phyloP scores from a whole-genome alignment of 306 rosid genomes.

The Fragaria iinumae region DNA sequence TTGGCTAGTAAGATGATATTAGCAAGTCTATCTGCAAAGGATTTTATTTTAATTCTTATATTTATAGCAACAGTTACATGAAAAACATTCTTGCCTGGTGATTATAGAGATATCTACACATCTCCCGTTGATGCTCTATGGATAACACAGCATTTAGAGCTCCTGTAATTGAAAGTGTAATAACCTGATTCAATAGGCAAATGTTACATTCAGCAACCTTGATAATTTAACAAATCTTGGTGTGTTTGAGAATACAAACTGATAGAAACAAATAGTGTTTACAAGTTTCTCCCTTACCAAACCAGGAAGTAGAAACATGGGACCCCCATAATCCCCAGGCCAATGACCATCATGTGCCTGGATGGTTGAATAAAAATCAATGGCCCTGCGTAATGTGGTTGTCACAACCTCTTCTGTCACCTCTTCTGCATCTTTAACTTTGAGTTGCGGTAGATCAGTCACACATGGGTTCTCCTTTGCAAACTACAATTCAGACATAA shows the following conservation, averaged over 20 bases:
- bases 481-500: constrained; percentile 16
- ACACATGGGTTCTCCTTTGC: constrained; percentile 31
- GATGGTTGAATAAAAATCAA: constrained; percentile 38
- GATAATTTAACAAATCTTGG: neutral
- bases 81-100: constrained; percentile 33
- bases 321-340: constrained; percentile 46
- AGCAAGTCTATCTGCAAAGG: neutral
- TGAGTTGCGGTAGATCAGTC: constrained; percentile 28
- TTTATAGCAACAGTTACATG: neutral
- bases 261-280: neutral
- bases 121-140: constrained; percentile 31
- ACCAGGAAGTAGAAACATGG: constrained; percentile 43
- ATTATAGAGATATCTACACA: constrained; percentile 39
- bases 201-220: neutral
- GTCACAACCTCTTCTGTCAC: constrained; percentile 30
- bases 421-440: constrained; percentile 34
- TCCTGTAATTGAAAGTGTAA: constrained; percentile 38
- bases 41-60: neutral
- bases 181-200: constrained; percentile 25
- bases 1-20: neutral
- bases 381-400: constrained; percentile 27
- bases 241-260: neutral
- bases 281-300: constrained; percentile 23
- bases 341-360: constrained; percentile 41
- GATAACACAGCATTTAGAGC: constrained; percentile 38